Conservation (phyloP, 2,329 filamentous ascomycete species). For the Paraphaeosphaeria sporulosa region DNA sequence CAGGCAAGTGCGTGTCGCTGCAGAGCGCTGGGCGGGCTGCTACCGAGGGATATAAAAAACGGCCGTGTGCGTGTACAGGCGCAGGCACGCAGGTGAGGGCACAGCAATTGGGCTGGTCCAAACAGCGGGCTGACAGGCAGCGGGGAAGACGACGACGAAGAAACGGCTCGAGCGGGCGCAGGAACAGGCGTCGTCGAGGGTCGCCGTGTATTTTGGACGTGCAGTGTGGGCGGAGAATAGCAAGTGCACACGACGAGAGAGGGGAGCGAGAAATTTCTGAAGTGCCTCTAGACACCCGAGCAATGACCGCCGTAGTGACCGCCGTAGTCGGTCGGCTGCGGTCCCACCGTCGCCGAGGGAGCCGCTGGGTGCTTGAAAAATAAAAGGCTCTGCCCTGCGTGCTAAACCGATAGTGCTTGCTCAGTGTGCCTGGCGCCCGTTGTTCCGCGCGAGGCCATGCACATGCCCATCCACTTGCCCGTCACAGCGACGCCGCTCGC, state of each 20-base stretch:
- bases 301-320: conserved; percentile 4
- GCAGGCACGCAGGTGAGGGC: conserved; percentile 25
- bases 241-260: conserved; percentile 23
- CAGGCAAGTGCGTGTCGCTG: conserved; percentile 2
- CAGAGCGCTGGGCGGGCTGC: conserved; percentile 2
- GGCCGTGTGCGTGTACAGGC: conserved; percentile 18
- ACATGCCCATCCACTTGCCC: neutral
- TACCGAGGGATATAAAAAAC: conserved; percentile 9
- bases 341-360: conserved; percentile 9
- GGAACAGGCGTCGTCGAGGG: conserved; percentile 30
- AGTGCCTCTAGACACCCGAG: conserved; percentile 12
- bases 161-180: conserved; percentile 34
- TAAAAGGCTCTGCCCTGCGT: conserved; percentile 8
- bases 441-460: conserved; percentile 4
- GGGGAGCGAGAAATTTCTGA: conserved; percentile 27
- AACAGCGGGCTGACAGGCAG: conserved; percentile 22
- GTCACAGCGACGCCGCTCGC: neutral
- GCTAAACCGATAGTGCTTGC: conserved; percentile 9
- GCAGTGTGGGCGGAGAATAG: conserved; percentile 31
- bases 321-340: neutral
- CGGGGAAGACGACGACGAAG: conserved; percentile 32
- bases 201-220: conserved; percentile 40
- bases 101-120: conserved; percentile 23
- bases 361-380: conserved; percentile 11
- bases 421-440: conserved; percentile 4